phyloP scores from a whole-genome alignment of 129 eudicot species.

The Erigeron canadensis region DNA sequence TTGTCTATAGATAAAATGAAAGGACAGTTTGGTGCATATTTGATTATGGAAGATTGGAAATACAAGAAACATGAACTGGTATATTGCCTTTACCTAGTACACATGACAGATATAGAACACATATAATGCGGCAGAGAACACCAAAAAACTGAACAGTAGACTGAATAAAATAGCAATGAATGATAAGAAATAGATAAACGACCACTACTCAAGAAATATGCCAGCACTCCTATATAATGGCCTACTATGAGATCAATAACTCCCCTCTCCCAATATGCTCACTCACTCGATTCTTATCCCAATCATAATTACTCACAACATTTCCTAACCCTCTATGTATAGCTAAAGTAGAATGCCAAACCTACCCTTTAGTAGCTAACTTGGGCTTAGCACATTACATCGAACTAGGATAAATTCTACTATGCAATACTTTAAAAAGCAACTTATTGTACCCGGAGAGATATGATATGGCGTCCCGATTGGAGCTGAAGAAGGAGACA shows the following conservation, averaged over 20 bases:
- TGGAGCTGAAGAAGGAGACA: conserved; percentile 59
- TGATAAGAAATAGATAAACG: not conserved
- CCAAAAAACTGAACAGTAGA: not conserved
- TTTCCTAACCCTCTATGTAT: not conserved
- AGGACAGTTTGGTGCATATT: not conserved
- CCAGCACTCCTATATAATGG: not conserved
- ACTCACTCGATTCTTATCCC: not conserved
- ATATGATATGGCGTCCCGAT: conserved; percentile 37
- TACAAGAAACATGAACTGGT: not conserved
- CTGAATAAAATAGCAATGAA: conserved; percentile 7
- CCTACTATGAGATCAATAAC: not conserved
- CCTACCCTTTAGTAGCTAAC: too few species aligned
- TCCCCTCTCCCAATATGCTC: not conserved
- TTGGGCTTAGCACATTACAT: not conserved
- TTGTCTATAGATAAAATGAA: conserved; percentile 11
- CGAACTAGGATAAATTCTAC: conserved; percentile 6
- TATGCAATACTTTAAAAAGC: conserved; percentile 3
- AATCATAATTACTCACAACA: not conserved
- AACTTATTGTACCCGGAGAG: conserved; percentile 54
- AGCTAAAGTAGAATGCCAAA: too few species aligned
- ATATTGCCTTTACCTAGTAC: not conserved
- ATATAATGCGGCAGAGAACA: not conserved
- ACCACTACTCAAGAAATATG: not conserved
- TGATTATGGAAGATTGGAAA: not conserved
- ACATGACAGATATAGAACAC: conserved; percentile 7